These are phyloP conservation scores for Lathyrus aphaca DNA, from an alignment of 306 rosid species.

Conservation along the genomic window DNA sequence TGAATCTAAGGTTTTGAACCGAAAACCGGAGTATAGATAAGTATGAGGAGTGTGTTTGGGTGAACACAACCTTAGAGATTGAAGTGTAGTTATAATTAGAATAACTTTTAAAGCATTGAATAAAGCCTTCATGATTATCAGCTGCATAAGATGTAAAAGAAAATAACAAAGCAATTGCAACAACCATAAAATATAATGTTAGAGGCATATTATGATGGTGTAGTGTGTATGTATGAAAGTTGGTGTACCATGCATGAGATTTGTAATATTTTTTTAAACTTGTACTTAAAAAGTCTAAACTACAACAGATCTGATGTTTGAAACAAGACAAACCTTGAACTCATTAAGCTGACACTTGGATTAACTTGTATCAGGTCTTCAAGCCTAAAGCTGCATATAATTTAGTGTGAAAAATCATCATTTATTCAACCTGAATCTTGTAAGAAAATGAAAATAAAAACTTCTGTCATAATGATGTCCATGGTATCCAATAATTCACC, in stretches of 20 bases:
- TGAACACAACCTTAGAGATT: slow-evolving; percentile 53
- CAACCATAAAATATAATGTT: background rate
- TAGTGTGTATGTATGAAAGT: no score
- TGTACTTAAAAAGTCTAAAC: background rate
- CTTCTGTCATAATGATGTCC: background rate
- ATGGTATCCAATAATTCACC: slow-evolving; percentile 51
- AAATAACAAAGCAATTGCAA: slow-evolving; percentile 39
- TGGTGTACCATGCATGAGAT: no score
- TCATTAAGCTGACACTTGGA: background rate
- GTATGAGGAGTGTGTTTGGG: slow-evolving; percentile 57
- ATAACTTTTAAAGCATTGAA: slow-evolving; percentile 39
- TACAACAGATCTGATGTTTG: background rate
- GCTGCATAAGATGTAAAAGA: slow-evolving; percentile 34
- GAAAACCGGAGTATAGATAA: slow-evolving; percentile 42
- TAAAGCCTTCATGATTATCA: slow-evolving; percentile 34
- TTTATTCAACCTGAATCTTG: background rate
- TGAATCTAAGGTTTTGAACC: slow-evolving; percentile 49
- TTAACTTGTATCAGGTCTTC: slow-evolving; percentile 1
- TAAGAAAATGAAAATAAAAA: background rate
- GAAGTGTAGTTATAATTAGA: slow-evolving; percentile 39
- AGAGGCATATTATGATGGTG: background rate
- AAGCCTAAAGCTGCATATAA: background rate
- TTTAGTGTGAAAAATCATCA: background rate
- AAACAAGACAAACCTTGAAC: slow-evolving; percentile 5
- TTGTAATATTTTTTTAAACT: background rate